Conservation (phyloP, 352 stramenopile genomes). For the Pythium coloratum region DNA sequence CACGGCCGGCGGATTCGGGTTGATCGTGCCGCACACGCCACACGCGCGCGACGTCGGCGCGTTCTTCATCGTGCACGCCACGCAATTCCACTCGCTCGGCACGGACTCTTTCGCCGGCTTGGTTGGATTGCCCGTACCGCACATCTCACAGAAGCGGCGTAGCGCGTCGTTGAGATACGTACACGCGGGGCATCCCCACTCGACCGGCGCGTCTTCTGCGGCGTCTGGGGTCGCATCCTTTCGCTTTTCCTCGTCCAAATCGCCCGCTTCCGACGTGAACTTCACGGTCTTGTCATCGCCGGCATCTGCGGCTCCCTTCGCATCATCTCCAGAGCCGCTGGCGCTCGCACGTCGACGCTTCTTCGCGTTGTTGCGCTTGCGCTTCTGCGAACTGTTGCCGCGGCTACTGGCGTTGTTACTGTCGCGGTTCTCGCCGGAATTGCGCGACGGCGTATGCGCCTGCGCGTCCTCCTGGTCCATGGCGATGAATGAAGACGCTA, state of each 20-base stretch:
- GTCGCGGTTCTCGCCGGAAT: background rate
- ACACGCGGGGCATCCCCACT: conserved; percentile 69
- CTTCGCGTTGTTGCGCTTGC: conserved; percentile 24
- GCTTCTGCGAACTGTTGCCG: conserved; percentile 22
- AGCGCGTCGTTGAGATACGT: conserved; percentile 69
- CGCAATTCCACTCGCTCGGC: conserved; percentile 57
- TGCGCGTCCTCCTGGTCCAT: background rate
- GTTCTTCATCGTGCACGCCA: conserved; percentile 75
- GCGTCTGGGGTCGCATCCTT: background rate
- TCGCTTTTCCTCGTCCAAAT: background rate
- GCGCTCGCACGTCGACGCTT: conserved; percentile 10
- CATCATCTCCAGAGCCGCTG: background rate
- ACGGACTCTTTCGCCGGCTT: conserved; percentile 15
- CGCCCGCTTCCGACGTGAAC: background rate
- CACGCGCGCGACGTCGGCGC: conserved; percentile 46
- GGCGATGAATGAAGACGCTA: background rate
- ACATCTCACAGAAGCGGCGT: conserved; percentile 78
- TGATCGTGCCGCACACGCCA: conserved; percentile 61
- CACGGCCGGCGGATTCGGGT: conserved; percentile 46
- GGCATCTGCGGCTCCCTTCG: background rate
- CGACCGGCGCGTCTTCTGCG: conserved; percentile 1
- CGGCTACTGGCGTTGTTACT: background rate
- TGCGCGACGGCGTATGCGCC: background rate
- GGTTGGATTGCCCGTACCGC: conserved; percentile 56
- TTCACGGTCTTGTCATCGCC: background rate